phyloP scores from a whole-genome alignment of 306 rosid genomes.

The Parietaria judaica region DNA sequence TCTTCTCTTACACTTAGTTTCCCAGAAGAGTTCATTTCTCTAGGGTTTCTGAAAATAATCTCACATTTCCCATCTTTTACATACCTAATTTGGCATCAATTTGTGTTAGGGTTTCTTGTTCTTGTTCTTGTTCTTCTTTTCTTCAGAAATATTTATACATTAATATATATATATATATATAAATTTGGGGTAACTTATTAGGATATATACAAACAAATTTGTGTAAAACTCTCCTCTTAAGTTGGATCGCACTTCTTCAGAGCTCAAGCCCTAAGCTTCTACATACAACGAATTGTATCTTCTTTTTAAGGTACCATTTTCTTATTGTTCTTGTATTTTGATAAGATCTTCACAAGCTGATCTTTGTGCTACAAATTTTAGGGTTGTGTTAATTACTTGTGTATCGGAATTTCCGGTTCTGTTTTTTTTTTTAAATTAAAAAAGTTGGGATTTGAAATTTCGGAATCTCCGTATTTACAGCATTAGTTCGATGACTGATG shows the following conservation, averaged over 20 bases:
- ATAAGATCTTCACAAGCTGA: no score
- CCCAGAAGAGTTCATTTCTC: neutral
- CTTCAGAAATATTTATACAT: neutral
- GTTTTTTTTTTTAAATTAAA: neutral
- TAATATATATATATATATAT: neutral
- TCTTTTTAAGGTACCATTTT: no score
- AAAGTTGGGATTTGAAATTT: no score
- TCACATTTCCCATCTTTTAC: neutral
- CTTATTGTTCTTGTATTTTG: no score
- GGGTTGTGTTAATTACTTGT: neutral
- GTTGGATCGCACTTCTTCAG: neutral
- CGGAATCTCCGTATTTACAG: no score
- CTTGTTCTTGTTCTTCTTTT: neutral
- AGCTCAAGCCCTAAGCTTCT: neutral
- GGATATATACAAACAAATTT: no score
- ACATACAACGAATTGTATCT: no score
- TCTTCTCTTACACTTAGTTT: neutral
- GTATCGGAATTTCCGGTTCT: neutral
- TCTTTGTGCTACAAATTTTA: neutral
- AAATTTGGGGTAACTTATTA: no score
- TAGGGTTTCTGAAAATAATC: constrained; percentile 34
- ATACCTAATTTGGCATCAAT: neutral
- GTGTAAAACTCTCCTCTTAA: no score
- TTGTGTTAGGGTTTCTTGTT: neutral
- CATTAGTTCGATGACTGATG: no score